These are phyloP conservation scores for Tylopilus sp. DNA, from an alignment of 768 basidiomycete species.

Conservation along the genomic window DNA sequence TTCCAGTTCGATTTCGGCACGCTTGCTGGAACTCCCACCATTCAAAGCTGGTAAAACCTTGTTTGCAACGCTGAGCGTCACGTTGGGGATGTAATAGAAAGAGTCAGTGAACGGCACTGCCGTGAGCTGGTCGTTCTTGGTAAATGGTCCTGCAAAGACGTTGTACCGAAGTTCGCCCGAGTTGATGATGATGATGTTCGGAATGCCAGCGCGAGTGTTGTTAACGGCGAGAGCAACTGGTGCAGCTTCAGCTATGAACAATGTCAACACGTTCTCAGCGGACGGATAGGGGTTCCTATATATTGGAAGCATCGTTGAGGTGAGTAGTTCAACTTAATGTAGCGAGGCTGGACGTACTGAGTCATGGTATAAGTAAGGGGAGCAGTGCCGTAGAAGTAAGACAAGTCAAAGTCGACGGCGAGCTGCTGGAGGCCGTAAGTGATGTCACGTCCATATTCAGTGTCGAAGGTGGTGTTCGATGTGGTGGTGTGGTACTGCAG, in stretches of 20 bases:
- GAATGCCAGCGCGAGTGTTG: constrained; percentile 56
- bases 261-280: constrained; percentile 54
- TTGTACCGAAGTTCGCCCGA: constrained; percentile 65
- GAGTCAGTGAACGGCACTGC: constrained; percentile 64
- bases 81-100: constrained; percentile 59
- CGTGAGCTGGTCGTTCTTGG: constrained; percentile 77
- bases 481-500: constrained; percentile 61
- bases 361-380: constrained; percentile 72
- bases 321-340: background rate
- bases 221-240: constrained; percentile 57
- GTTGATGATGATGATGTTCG: constrained; percentile 64
- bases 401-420: constrained; percentile 57
- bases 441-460: constrained; percentile 47
- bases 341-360: constrained; percentile 38
- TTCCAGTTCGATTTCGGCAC: constrained; percentile 15
- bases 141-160: constrained; percentile 66
- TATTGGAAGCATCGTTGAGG: too few species aligned
- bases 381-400: constrained; percentile 61
- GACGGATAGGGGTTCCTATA: constrained; percentile 62
- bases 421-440: constrained; percentile 53
- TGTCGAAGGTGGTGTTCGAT: constrained; percentile 60
- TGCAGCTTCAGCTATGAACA: constrained; percentile 51
- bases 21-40: constrained; percentile 28
- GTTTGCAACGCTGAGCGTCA: constrained; percentile 49
- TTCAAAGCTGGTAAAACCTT: constrained; percentile 55